Percentiles rank a stretch among this genome's conserved stretches.
These are phyloP conservation scores for Globisporangium orthogonon DNA, from an alignment of 352 stramenopile species.

Conservation along the genomic window DNA sequence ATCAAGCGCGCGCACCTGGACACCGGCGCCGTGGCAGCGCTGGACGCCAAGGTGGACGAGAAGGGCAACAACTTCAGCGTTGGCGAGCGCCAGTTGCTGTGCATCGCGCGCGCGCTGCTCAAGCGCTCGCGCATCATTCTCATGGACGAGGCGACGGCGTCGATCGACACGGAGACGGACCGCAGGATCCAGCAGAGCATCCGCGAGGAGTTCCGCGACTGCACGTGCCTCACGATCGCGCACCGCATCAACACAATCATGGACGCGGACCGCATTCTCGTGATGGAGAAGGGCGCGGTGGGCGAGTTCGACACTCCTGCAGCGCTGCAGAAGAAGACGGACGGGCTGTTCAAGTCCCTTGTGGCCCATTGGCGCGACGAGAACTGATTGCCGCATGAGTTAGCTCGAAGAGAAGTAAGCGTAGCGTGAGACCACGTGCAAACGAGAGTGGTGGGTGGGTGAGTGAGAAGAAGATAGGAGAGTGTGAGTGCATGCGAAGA, in stretches of 20 bases:
- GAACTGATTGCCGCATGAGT: slow-evolving; percentile 1
- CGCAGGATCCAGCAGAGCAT: slow-evolving; percentile 86
- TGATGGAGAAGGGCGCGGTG: slow-evolving; percentile 91
- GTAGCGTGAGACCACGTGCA: too few species aligned
- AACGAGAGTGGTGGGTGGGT: too few species aligned
- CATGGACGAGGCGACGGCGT: slow-evolving; percentile 97
- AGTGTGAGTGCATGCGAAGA: too few species aligned
- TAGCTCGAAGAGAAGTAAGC: too few species aligned
- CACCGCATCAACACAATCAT: slow-evolving; percentile 97
- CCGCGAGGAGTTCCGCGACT: slow-evolving; percentile 89
- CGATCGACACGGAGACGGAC: slow-evolving; percentile 88
- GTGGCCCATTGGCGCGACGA: slow-evolving; percentile 73
- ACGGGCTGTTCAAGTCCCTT: slow-evolving; percentile 68
- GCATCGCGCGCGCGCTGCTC: slow-evolving; percentile 92
- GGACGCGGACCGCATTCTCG: slow-evolving; percentile 93
- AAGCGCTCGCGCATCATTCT: slow-evolving; percentile 90
- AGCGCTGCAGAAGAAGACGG: slow-evolving; percentile 51
- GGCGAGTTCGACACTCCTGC: slow-evolving; percentile 92
- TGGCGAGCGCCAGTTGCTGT: slow-evolving; percentile 94
- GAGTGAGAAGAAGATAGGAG: too few species aligned
- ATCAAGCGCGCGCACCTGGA: slow-evolving; percentile 64
- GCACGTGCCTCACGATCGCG: slow-evolving; percentile 95
- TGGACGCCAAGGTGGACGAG: slow-evolving; percentile 66
- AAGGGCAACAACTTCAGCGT: slow-evolving; percentile 94
- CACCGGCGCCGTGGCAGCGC: slow-evolving; percentile 27